Percentiles rank a stretch among this genome's conserved stretches.
These are phyloP conservation scores for Ailanthus altissimus DNA, from an alignment of 345 rosid species.

Conservation along the genomic window DNA sequence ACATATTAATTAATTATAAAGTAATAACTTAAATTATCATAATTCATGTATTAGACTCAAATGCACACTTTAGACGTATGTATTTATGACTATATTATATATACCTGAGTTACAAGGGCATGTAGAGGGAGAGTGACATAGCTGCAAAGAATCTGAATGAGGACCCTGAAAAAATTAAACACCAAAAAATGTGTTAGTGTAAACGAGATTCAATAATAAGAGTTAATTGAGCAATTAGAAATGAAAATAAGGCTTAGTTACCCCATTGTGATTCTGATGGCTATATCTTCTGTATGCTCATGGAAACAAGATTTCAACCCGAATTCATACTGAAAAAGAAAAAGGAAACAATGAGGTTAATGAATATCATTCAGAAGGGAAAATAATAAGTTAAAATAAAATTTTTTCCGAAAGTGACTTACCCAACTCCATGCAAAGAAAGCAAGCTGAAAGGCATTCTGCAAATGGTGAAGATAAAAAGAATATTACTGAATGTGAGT, in stretches of 20 bases:
- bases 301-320: conserved; percentile 65
- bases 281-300: conserved; percentile 40
- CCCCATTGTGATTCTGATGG: conserved; percentile 80
- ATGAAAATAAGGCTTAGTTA: conserved; percentile 30
- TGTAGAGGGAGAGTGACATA: conserved; percentile 93
- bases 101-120: conserved; percentile 89
- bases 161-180: conserved; percentile 44
- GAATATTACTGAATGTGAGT: background rate
- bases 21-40: background rate
- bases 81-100: background rate
- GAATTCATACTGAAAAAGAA: conserved; percentile 57
- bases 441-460: conserved; percentile 93
- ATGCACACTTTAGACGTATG: no score
- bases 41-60: background rate
- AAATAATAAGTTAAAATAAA: background rate
- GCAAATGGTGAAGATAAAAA: conserved; percentile 9
- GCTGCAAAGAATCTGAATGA: conserved; percentile 85
- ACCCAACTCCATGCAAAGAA: conserved; percentile 86
- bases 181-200: background rate
- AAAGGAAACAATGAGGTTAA: background rate
- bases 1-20: background rate
- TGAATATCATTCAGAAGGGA: background rate
- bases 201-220: background rate
- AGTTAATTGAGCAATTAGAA: background rate
- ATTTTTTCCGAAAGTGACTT: conserved; percentile 23